Evolutionary conservation across 257 asterid species (phyloP), one percentile per base, ranked within the genome.

Genomic region (Ocimum tenuiflorum): DNA sequence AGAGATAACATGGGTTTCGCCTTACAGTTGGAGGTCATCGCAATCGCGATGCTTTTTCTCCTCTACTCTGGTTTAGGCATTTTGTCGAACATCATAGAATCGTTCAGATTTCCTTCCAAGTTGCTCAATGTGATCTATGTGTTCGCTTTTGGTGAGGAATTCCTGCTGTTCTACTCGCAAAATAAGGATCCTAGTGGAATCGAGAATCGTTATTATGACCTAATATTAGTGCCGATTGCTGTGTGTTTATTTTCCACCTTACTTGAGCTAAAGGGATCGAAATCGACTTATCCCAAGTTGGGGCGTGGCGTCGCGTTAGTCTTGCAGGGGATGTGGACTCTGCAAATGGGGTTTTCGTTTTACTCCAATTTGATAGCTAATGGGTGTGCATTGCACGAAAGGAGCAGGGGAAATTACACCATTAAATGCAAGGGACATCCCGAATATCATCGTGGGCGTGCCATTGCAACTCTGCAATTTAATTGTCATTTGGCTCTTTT

Each of bases 341-440:
- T 92, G 65, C 99, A 92, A 61, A 92, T 92, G 97, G 99, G 99
- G 2, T 83, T 89, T 66, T 85, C 99, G 4, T 85, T 92, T 72
- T 85, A 78, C 88, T 78, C 97, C 14, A 89, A 81, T 38, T 48
- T 81, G 77, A 85, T 86, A 13, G 75, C 85, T 0, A 71, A 77
- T n/a, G 99, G 99, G 15, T 92, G 99, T 64, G 55, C 74, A 60
- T 78, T 92, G 87, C 85, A 82, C 35, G 81, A 76, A 48, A 87
- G 75, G 81, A 89, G 97, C 73, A 81, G 95, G 73, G 99, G 95
- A 1, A 92, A 89, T 76, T 92, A 72, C 57, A 87, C 96, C 9
- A 75, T 92, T 4, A 89, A 73, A 74, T 92, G 99, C 82, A 86
- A 89, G 68, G 99, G 97, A 66, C 96, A 89, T 55, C 81, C 77